Evolutionary conservation across 352 stramenopile genomes (phyloP).

Genomic region (Globisporangium parvum): DNA sequence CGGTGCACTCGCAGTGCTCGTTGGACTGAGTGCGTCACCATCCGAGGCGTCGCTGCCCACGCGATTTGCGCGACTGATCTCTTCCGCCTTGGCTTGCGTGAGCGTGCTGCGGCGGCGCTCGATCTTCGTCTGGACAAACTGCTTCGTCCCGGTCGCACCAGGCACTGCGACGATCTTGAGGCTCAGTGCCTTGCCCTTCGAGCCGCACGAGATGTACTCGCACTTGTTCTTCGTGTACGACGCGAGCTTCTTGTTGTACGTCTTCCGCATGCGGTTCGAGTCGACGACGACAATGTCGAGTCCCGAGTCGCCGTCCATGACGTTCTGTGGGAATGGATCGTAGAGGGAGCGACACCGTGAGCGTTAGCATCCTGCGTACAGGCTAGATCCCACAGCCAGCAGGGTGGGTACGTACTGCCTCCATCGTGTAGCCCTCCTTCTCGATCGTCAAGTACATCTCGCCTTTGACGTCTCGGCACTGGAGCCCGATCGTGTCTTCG

Average conservation of each 20-base stretch:
- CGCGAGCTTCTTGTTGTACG: constrained; percentile 52
- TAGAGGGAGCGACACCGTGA: background rate
- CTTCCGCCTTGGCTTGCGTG: constrained; percentile 35
- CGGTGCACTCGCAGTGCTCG: constrained; percentile 22
- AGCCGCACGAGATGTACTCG: constrained; percentile 39
- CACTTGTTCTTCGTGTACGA: constrained; percentile 47
- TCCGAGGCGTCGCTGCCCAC: constrained; percentile 46
- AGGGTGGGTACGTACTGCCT: constrained; percentile 18
- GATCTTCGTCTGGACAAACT: constrained; percentile 45
- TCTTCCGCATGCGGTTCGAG: constrained; percentile 70
- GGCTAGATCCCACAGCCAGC: background rate
- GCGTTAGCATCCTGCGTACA: background rate
- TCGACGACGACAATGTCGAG: constrained; percentile 53
- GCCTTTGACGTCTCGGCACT: constrained; percentile 44
- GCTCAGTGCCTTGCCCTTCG: constrained; percentile 33
- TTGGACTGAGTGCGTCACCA: constrained; percentile 38
- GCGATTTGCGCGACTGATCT: constrained; percentile 30
- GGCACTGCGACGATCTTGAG: constrained; percentile 33
- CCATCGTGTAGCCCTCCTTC: constrained; percentile 40
- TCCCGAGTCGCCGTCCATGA: constrained; percentile 35
- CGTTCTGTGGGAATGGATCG: constrained; percentile 18
- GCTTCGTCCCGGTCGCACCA: constrained; percentile 21
- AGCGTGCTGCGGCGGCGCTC: constrained; percentile 40
- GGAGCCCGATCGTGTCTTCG: constrained; percentile 51
- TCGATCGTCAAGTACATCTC: constrained; percentile 67